Evolutionary conservation across 345 rosid species (phyloP).

Genomic region (Populus alba): DNA sequence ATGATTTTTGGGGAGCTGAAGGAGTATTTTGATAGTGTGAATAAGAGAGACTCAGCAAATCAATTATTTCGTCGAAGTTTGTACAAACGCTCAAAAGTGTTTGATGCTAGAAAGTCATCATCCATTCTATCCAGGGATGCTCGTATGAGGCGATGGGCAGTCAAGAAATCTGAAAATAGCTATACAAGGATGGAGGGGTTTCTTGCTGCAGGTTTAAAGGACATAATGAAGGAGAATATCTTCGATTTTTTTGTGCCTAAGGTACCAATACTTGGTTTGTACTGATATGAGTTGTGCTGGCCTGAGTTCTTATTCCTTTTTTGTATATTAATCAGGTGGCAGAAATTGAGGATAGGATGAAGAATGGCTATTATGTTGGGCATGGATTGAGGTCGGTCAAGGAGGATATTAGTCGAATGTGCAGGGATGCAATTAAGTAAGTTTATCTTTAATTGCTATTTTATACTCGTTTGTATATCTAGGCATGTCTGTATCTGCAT

Average conservation of each 20-base stretch:
- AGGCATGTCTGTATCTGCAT: neutral
- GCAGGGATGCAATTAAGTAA: conserved; percentile 99
- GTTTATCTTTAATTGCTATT: conserved; percentile 15
- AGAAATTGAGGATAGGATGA: conserved; percentile 79
- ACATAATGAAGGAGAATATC: conserved; percentile 90
- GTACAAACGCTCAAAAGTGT: conserved; percentile 88
- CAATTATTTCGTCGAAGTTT: conserved; percentile 80
- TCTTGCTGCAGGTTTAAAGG: conserved; percentile 79
- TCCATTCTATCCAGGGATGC: conserved; percentile 96
- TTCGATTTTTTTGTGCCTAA: conserved; percentile 81
- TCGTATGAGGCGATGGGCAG: conserved; percentile 85
- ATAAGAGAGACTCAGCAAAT: conserved; percentile 84
- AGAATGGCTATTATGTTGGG: conserved; percentile 74
- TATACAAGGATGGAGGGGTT: conserved; percentile 92
- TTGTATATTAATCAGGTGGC: conserved; percentile 56
- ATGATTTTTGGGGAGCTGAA: conserved; percentile 90
- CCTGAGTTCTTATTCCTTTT: conserved; percentile 18
- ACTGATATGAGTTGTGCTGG: neutral
- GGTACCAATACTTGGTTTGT: conserved; percentile 40
- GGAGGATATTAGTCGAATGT: conserved; percentile 95
- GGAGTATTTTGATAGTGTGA: conserved; percentile 93
- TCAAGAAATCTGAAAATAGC: conserved; percentile 80
- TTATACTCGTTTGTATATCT: neutral
- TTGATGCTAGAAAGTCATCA: conserved; percentile 88
- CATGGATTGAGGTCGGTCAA: conserved; percentile 83